Base-by-base conservation (phyloP, 352 stramenopile genomes). In the Phytopythium delawarense region DNA sequence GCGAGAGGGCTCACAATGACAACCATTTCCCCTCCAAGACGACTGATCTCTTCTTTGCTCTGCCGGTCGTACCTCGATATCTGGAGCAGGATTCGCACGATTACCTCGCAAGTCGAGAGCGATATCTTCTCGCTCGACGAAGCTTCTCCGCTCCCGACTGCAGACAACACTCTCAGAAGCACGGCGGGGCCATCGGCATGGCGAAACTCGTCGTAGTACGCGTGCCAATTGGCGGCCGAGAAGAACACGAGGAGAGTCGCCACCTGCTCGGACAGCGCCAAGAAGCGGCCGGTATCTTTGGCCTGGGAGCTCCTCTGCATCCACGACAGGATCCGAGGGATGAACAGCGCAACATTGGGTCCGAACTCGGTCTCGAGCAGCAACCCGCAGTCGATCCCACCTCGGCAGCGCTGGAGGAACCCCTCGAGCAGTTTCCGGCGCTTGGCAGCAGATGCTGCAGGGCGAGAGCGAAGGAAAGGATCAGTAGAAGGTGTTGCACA, bases 291-390 rank as follows among this genome's bases (percentile, higher is more conserved):
- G 4, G n/a, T 58, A 32, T 44, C 57, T 18, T 63, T 59, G 8
- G 48, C 0, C 4, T 35, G 46, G 5, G 59, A 67, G 25, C 66
- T 78, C 55, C 76, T 88, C n/a, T 80, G 71, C 74, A 92, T 87
- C 83, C 77, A 92, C 13, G 75, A 74, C 44, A 91, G 60, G 9
- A 91, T 67, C 7, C 84, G 81, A 12, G 81, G 72, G 35, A 92
- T 56, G 42, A 91, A 73, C 20, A 92, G 75, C 30, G 75, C 71
- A 25, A 84, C 57, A 23, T 88, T 66, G 7, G 63, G 42, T 0
- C 78, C 84, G 35, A 66, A 87, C 39, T 84, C 69, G 13, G 46
- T 65, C 55, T 89, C 71, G 5, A 91, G 64, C 16, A 71, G 25
- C 3, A 63, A 16, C 46, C 54, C 61, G 28, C 64, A 62, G 13